A percentile compares a stretch with the other conserved stretches of the same genome.
These are phyloP conservation scores for Pythium vanterpoolii DNA, from an alignment of 352 stramenopile species.

Conservation along the genomic window DNA sequence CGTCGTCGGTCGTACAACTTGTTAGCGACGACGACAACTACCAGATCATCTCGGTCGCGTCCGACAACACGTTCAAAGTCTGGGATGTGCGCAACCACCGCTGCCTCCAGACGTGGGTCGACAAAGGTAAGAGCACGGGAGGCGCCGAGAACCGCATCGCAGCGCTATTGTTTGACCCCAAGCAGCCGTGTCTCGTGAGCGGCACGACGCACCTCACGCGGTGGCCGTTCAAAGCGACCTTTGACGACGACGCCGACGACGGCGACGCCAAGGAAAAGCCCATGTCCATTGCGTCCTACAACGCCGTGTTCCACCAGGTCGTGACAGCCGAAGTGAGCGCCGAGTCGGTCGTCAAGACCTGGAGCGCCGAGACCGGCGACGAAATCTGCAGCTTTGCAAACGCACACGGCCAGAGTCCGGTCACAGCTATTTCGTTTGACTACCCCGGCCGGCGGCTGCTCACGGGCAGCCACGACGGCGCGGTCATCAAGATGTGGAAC, in stretches of 20 bases:
- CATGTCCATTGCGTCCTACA: conserved; percentile 68
- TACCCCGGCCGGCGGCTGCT: conserved; percentile 70
- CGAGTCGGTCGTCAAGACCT: conserved; percentile 78
- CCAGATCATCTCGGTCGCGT: conserved; percentile 77
- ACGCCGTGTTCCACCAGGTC: conserved; percentile 81
- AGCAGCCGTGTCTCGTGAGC: conserved; percentile 62
- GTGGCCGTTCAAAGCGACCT: conserved; percentile 55
- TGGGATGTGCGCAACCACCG: conserved; percentile 82
- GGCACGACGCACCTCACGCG: conserved; percentile 65
- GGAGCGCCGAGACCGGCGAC: conserved; percentile 82
- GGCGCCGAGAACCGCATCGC: conserved; percentile 66
- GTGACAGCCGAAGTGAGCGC: conserved; percentile 74
- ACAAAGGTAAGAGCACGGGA: conserved; percentile 49
- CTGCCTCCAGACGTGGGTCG: conserved; percentile 76
- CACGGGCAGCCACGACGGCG: conserved; percentile 76
- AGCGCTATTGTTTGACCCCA: conserved; percentile 59
- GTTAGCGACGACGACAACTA: conserved; percentile 82
- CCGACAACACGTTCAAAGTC: conserved; percentile 83
- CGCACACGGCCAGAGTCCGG: conserved; percentile 55
- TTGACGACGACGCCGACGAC: conserved; percentile 38
- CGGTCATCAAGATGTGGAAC: conserved; percentile 87
- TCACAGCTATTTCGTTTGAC: conserved; percentile 85
- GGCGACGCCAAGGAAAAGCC: conserved; percentile 42
- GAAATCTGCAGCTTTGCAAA: conserved; percentile 79
- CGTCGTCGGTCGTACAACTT: conserved; percentile 70